Percentiles rank a stretch among this genome's conserved stretches.
phyloP scores from a whole-genome alignment of 441 rosid genomes.

The Bocquillonia castaneifolia region DNA sequence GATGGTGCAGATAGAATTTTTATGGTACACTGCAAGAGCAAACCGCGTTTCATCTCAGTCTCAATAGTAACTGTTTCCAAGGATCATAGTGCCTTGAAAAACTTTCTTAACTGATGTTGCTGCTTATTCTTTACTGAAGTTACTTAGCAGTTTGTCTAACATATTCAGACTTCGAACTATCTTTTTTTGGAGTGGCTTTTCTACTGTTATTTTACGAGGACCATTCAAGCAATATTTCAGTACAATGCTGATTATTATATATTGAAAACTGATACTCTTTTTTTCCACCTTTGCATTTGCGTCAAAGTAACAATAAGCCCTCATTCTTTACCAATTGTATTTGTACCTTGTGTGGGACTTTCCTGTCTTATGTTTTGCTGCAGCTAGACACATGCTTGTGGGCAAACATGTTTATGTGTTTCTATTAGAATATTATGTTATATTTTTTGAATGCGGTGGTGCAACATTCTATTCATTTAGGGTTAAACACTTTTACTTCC shows the following conservation, averaged over 20 bases:
- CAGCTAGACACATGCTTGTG: not conserved
- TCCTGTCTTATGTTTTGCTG: not conserved
- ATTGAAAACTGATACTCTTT: not conserved
- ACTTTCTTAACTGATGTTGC: not conserved
- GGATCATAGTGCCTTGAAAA: not conserved
- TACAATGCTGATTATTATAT: not conserved
- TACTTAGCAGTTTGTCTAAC: not conserved
- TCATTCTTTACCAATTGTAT: not conserved
- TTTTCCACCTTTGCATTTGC: not conserved
- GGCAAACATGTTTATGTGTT: not conserved
- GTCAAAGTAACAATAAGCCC: not conserved
- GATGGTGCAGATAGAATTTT: not conserved
- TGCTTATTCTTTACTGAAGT: not conserved
- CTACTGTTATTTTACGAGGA: not conserved
- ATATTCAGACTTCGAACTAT: not conserved
- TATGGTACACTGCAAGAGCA: not conserved
- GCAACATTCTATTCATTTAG: not conserved
- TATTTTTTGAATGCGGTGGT: not conserved
- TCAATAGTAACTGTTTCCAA: not conserved
- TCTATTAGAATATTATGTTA: too few species aligned
- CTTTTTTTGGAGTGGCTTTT: not conserved
- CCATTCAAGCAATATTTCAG: not conserved
- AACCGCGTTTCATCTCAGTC: not conserved
- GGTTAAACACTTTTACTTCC: not conserved
- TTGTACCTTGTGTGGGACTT: not conserved